phyloP scores from a whole-genome alignment of 768 basidiomycete genomes.

The Mycena kentingensis region DNA sequence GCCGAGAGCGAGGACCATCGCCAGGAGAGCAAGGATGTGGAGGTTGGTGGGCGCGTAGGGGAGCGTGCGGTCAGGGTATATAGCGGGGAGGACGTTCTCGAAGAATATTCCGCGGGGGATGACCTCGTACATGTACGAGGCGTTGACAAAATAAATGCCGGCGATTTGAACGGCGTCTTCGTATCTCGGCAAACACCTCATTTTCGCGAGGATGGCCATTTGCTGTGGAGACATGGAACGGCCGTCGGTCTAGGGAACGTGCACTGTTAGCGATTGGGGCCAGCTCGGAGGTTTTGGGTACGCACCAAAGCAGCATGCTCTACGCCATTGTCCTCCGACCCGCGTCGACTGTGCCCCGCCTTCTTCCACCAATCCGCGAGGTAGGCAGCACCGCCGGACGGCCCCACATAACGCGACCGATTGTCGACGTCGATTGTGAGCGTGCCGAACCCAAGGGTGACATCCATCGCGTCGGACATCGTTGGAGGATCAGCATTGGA shows the following conservation, averaged over 20 bases:
- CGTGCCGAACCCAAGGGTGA: constrained; percentile 27
- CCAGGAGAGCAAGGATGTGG: constrained; percentile 20
- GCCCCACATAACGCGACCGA: constrained; percentile 27
- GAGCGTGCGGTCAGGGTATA: constrained; percentile 16
- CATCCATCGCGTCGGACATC: constrained; percentile 16
- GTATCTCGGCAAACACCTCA: constrained; percentile 20
- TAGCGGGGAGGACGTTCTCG: constrained; percentile 21
- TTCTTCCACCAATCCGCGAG: constrained; percentile 26
- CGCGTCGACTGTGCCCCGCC: constrained; percentile 1
- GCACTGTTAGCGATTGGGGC: neutral
- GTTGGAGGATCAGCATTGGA: constrained; percentile 8
- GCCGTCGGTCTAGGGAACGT: neutral
- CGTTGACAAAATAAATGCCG: constrained; percentile 20
- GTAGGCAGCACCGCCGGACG: constrained; percentile 27
- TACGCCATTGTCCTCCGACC: neutral
- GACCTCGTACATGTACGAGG: constrained; percentile 28
- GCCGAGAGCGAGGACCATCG: constrained; percentile 24
- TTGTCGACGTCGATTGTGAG: constrained; percentile 29
- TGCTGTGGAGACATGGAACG: constrained; percentile 7
- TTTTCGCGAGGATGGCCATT: constrained; percentile 17
- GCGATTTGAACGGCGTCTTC: constrained; percentile 25
- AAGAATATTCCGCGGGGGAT: constrained; percentile 25
- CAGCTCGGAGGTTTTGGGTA: neutral
- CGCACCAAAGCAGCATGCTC: neutral
- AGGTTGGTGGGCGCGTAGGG: constrained; percentile 16